phyloP scores from a whole-genome alignment of 2,329 filamentous ascomycete genomes.

The Phaeosphaeria sp. region DNA sequence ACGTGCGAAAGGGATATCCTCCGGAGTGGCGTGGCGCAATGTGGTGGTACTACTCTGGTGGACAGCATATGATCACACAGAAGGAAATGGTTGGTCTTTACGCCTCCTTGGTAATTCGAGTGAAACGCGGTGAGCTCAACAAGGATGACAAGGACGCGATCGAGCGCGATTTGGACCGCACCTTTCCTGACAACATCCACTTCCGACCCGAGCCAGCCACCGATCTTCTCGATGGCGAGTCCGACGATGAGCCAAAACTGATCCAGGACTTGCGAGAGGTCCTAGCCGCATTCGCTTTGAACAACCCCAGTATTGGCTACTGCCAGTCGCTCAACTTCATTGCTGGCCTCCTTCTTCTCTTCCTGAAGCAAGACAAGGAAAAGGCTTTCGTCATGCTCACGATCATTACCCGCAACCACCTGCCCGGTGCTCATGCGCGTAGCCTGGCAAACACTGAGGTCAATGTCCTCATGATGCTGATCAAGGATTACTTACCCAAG shows the following conservation, averaged over 20 bases:
- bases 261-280: constrained; percentile 84
- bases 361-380: constrained; percentile 81
- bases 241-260: constrained; percentile 72
- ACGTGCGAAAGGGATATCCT: constrained; percentile 90
- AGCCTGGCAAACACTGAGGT: constrained; percentile 93
- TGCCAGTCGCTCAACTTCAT: constrained; percentile 97
- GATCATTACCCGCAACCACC: constrained; percentile 85
- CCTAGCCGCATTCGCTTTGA: constrained; percentile 85
- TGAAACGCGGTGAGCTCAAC: constrained; percentile 68
- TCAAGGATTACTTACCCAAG: constrained; percentile 80
- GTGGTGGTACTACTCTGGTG: constrained; percentile 96
- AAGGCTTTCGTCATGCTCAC: constrained; percentile 93
- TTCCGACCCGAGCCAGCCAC: constrained; percentile 72
- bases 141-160: constrained; percentile 86
- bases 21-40: constrained; percentile 93
- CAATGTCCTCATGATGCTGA: constrained; percentile 86
- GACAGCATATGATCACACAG: constrained; percentile 77
- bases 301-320: constrained; percentile 91
- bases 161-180: constrained; percentile 90
- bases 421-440: constrained; percentile 90
- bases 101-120: constrained; percentile 69
- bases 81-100: constrained; percentile 74
- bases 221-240: constrained; percentile 35
- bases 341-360: constrained; percentile 85
- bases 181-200: constrained; percentile 90